Percentiles rank a stretch among this genome's conserved stretches.
These are phyloP conservation scores for Oemleria cerasiformis DNA, from an alignment of 306 rosid genomes.

Conservation along the genomic window DNA sequence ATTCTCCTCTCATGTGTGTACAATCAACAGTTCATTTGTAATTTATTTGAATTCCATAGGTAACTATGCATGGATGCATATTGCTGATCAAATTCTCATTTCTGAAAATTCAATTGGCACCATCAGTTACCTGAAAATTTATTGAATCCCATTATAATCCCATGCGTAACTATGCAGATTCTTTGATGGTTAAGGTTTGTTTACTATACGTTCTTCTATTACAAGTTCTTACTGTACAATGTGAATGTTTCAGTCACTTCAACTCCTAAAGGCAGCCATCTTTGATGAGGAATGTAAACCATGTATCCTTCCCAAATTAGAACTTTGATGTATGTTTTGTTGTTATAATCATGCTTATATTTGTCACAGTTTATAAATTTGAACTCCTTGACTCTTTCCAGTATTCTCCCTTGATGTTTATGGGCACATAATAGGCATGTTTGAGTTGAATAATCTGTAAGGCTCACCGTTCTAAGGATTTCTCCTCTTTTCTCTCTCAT, in stretches of 20 bases:
- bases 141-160: not conserved
- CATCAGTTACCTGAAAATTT: not conserved
- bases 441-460: slow-evolving; percentile 96
- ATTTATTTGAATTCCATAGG: not conserved
- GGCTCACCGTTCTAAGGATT: slow-evolving; percentile 16
- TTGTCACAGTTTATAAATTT: slow-evolving; percentile 17
- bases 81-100: not conserved
- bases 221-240: slow-evolving; percentile 18
- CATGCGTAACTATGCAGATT: not conserved
- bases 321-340: slow-evolving; percentile 22
- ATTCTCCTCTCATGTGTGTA: not conserved
- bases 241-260: slow-evolving; percentile 74
- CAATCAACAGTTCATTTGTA: not conserved
- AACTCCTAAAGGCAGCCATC: slow-evolving; percentile 75
- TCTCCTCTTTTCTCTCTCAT: slow-evolving; percentile 7
- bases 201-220: not conserved
- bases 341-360: slow-evolving; percentile 24
- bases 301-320: slow-evolving; percentile 64
- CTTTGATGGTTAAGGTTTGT: not conserved
- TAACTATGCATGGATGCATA: not conserved
- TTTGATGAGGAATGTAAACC: slow-evolving; percentile 80
- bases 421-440: slow-evolving; percentile 96
- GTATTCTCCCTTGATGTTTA: slow-evolving; percentile 92
- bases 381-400: slow-evolving; percentile 54
- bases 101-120: not conserved